Conservation (phyloP, 345 rosid genomes). For the Turnera subulata region DNA sequence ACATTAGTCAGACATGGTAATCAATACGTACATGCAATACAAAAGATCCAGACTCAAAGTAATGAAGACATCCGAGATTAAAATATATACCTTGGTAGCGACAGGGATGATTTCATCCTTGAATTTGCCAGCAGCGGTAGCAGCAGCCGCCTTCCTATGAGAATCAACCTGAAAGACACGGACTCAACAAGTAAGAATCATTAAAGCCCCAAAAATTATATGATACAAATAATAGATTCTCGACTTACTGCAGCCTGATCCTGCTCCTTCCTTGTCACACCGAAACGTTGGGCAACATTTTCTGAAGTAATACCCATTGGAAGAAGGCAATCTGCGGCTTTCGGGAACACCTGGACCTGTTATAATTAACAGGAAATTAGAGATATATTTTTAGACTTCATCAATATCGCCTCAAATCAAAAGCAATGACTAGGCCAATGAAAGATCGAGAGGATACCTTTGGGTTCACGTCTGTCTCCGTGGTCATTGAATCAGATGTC, state of each 20-base stretch:
- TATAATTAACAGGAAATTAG: background rate
- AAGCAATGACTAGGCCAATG: too few species aligned
- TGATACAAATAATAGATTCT: constrained; percentile 7
- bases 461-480: constrained; percentile 43
- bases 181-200: too few species aligned
- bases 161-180: constrained; percentile 58
- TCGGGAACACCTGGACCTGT: constrained; percentile 55
- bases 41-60: background rate
- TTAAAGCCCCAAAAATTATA: constrained; percentile 16
- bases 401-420: too few species aligned
- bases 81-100: constrained; percentile 57
- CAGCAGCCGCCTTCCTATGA: constrained; percentile 90
- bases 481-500: constrained; percentile 41
- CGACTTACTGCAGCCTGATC: constrained; percentile 86
- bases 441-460: constrained; percentile 38
- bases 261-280: constrained; percentile 83
- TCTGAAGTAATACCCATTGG: constrained; percentile 98
- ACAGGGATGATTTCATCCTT: constrained; percentile 86
- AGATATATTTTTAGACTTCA: too few species aligned
- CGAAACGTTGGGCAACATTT: constrained; percentile 79
- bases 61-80: background rate
- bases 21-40: constrained; percentile 12
- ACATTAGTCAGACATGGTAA: background rate
- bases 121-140: constrained; percentile 82
- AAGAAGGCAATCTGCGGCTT: constrained; percentile 89